Evolutionary conservation across 78 protist genomes (phyloP).

Genomic region (Dictyostelium citrinum): DNA sequence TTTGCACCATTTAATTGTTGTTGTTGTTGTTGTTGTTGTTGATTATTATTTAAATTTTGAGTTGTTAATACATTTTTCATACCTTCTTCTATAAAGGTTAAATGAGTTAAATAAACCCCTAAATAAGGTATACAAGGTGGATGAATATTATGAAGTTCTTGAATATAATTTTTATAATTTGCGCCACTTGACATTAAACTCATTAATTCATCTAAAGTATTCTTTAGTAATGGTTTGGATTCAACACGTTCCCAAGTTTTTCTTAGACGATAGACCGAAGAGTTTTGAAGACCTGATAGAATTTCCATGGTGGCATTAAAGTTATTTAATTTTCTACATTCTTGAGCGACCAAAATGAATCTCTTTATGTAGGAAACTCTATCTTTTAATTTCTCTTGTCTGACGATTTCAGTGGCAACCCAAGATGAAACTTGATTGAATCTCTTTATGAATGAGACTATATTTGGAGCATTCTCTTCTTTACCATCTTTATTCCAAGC

Average conservation of each 20-base stretch:
- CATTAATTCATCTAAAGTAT: constrained; percentile 47
- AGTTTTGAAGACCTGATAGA: constrained; percentile 61
- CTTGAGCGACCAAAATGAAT: constrained; percentile 43
- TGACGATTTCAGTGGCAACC: constrained; percentile 81
- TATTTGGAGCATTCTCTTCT: constrained; percentile 83
- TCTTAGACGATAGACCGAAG: constrained; percentile 80
- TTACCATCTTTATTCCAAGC: constrained; percentile 87
- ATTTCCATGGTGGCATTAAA: constrained; percentile 82
- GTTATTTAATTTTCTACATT: constrained; percentile 69
- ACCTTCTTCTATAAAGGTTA: constrained; percentile 90
- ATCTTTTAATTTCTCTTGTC: constrained; percentile 52
- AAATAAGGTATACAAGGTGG: constrained; percentile 87
- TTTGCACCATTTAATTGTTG: background rate
- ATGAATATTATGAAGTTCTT: constrained; percentile 34
- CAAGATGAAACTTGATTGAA: constrained; percentile 85
- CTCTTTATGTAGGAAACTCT: constrained; percentile 39
- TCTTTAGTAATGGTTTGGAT: constrained; percentile 18
- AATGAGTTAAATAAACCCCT: constrained; percentile 85
- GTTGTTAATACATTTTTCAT: constrained; percentile 68
- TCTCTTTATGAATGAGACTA: constrained; percentile 76
- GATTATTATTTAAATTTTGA: too few species aligned
- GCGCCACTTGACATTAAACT: constrained; percentile 15
- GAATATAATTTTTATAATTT: constrained; percentile 54
- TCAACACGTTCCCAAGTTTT: constrained; percentile 87
- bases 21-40: background rate